Evolutionary conservation across 495 filamentous ascomycete species (phyloP).

Genomic region (Penicillium soppii): DNA sequence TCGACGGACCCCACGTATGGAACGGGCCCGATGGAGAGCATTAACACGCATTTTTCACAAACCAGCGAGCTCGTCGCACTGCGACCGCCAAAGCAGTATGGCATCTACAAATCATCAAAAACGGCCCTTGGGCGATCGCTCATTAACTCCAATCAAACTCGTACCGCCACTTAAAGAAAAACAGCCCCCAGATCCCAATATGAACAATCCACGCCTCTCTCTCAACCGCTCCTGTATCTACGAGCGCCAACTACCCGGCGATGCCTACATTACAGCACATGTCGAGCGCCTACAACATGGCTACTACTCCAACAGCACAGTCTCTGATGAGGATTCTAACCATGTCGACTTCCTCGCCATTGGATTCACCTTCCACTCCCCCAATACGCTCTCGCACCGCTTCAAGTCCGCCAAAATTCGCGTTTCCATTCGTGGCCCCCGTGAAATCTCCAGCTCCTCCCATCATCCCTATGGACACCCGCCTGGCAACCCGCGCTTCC

Average conservation of each 20-base stretch:
- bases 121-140: not conserved
- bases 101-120: constrained; percentile 6
- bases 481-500: constrained; percentile 38
- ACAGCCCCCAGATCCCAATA: constrained; percentile 32
- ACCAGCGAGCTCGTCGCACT: constrained; percentile 11
- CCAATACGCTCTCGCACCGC: constrained; percentile 39
- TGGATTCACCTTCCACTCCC: constrained; percentile 50
- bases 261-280: constrained; percentile 52
- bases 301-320: constrained; percentile 39
- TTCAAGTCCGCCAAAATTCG: constrained; percentile 50
- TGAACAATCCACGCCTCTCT: constrained; percentile 42
- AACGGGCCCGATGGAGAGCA: constrained; percentile 18
- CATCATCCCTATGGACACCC: constrained; percentile 8
- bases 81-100: constrained; percentile 9
- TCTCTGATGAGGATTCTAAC: constrained; percentile 41
- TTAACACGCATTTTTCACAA: constrained; percentile 1
- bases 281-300: constrained; percentile 53
- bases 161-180: constrained; percentile 1
- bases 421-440: constrained; percentile 30
- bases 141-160: not conserved
- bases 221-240: constrained; percentile 50
- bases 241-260: constrained; percentile 48
- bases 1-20: not conserved
- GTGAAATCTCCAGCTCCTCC: constrained; percentile 5
- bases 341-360: constrained; percentile 53